Conservation (phyloP, 139 green algal genomes). For the Pseudopediastrum boryanum region DNA sequence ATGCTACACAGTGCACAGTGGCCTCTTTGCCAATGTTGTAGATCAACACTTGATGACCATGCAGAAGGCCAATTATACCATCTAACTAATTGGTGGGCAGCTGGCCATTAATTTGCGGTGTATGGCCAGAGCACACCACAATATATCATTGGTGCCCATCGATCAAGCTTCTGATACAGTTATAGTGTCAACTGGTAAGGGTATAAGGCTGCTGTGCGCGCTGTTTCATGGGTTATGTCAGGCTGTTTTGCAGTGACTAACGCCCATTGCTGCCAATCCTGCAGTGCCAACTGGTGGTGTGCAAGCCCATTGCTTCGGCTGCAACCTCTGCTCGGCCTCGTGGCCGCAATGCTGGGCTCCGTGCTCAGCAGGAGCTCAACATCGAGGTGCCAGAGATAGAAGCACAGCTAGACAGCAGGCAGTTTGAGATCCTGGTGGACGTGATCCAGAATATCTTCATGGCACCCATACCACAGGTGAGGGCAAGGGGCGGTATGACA, state of each 20-base stretch:
- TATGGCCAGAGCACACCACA: no score
- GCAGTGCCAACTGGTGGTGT: slow-evolving; percentile 34
- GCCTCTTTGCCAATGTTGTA: no score
- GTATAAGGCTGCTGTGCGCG: not conserved
- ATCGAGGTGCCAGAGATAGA: slow-evolving; percentile 31
- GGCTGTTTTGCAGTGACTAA: not conserved
- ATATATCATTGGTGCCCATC: no score
- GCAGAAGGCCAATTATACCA: no score
- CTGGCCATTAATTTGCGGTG: no score
- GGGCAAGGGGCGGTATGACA: not conserved
- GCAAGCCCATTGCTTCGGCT: not conserved
- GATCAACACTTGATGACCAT: no score
- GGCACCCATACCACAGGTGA: slow-evolving; percentile 41
- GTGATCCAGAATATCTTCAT: slow-evolving; percentile 55
- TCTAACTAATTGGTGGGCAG: no score
- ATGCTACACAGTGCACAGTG: no score
- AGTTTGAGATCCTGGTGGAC: slow-evolving; percentile 75
- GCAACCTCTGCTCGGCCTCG: not conserved
- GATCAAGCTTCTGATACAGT: no score
- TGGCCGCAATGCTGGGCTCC: not conserved
- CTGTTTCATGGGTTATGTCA: not conserved
- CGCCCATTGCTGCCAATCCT: not conserved
- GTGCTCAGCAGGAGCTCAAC: slow-evolving; percentile 19
- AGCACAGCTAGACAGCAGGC: slow-evolving; percentile 58
- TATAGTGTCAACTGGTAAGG: no score